Evolutionary conservation across 208 protist genomes (phyloP).

Genomic region (Perkinsela sp.): DNA sequence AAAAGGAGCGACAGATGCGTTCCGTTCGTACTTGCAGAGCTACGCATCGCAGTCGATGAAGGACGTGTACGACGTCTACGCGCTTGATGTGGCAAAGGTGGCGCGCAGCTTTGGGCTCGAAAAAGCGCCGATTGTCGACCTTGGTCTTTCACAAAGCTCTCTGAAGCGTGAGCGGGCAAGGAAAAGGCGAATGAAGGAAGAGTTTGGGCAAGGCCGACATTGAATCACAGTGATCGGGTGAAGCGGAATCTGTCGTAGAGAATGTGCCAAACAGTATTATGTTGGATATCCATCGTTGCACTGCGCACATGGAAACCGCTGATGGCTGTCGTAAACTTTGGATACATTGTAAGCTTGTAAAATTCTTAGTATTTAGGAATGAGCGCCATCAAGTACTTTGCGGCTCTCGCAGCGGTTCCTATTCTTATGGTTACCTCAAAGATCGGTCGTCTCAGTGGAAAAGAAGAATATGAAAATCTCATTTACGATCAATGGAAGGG

Average conservation of each 20-base stretch:
- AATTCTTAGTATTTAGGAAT: no score
- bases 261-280: no score
- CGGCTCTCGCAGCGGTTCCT: background rate
- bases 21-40: slow-evolving; percentile 83
- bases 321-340: no score
- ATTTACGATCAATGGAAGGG: background rate
- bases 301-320: no score
- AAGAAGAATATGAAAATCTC: background rate
- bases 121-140: slow-evolving; percentile 59
- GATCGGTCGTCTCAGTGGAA: background rate
- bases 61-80: slow-evolving; percentile 90
- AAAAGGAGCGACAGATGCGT: slow-evolving; percentile 80
- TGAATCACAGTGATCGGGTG: no score
- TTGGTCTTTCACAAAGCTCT: slow-evolving; percentile 43
- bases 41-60: slow-evolving; percentile 93
- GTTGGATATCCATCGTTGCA: no score
- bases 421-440: background rate
- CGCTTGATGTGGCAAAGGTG: slow-evolving; percentile 79
- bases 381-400: background rate
- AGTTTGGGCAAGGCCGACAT: background rate
- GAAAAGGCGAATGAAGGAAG: background rate
- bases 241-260: no score
- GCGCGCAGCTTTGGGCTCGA: slow-evolving; percentile 64
- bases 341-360: no score
- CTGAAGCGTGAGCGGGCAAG: background rate